Conservation (phyloP, 805 yeast genomes). For the Sugiyamaella valdiviana region DNA sequence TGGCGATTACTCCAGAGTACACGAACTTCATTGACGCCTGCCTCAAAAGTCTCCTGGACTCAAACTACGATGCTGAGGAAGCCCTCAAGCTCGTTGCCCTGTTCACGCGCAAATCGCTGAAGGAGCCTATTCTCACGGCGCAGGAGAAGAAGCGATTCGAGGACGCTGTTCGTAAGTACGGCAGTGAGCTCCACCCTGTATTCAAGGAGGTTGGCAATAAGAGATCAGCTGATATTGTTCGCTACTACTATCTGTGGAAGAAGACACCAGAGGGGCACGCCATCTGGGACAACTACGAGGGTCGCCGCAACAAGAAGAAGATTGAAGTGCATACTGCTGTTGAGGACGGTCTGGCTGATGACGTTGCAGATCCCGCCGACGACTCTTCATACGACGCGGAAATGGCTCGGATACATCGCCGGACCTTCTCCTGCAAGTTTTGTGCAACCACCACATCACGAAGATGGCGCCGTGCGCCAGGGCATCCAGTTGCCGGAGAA, state of each 20-base stretch:
- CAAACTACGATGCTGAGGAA: conserved; percentile 43
- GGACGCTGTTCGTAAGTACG: conserved; percentile 61
- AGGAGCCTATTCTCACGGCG: conserved; percentile 68
- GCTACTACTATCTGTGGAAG: conserved; percentile 89
- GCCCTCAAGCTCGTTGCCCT: conserved; percentile 44
- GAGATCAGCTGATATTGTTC: conserved; percentile 68
- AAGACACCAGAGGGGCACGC: conserved; percentile 67
- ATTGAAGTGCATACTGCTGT: conserved; percentile 11
- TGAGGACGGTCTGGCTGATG: conserved; percentile 36
- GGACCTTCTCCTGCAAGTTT: conserved; percentile 58
- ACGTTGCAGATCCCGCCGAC: conserved; percentile 58
- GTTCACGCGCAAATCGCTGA: conserved; percentile 52
- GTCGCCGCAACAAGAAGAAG: conserved; percentile 40
- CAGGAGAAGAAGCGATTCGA: conserved; percentile 68
- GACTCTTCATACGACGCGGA: conserved; percentile 63
- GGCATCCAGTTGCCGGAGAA: conserved; percentile 40
- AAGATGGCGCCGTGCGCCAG: conserved; percentile 71
- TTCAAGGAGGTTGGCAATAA: conserved; percentile 66
- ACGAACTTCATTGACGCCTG: conserved; percentile 81
- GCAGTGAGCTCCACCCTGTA: conserved; percentile 75
- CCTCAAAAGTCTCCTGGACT: conserved; percentile 47
- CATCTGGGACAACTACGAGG: conserved; percentile 80
- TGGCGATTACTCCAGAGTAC: conserved; percentile 54
- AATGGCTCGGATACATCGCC: conserved; percentile 38
- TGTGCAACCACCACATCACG: conserved; percentile 53